A percentile compares a stretch with the other conserved stretches of the same genome.
These are phyloP conservation scores for Boletus mariae DNA, from an alignment of 1,284 basidiomycete genomes.

Conservation along the genomic window DNA sequence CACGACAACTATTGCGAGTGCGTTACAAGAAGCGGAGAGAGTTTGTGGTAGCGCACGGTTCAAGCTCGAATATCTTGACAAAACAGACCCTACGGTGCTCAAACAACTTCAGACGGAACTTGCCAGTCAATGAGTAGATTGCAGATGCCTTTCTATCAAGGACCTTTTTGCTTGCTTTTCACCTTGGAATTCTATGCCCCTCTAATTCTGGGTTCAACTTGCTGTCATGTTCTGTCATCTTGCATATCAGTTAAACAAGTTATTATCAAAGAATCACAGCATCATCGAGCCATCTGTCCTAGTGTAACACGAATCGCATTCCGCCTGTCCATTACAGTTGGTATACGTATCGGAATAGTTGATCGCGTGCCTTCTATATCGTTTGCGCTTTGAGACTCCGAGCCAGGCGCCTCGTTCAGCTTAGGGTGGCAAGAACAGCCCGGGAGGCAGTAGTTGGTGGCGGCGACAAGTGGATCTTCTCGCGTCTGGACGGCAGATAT, in stretches of 20 bases:
- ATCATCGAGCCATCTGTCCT: conserved; percentile 10
- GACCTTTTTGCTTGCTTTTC: background rate
- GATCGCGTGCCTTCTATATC: conserved; percentile 9
- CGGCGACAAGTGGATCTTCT: conserved; percentile 13
- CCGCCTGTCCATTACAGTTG: conserved; percentile 31
- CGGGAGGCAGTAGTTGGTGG: conserved; percentile 27
- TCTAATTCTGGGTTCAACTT: background rate
- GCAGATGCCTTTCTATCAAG: background rate
- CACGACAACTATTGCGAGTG: conserved; percentile 51
- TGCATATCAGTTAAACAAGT: conserved; percentile 1
- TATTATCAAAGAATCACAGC: conserved; percentile 1
- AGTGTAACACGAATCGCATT: conserved; percentile 26
- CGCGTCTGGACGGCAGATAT: conserved; percentile 1
- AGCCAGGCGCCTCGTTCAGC: conserved; percentile 2
- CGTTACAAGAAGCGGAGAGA: conserved; percentile 59
- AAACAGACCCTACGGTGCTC: conserved; percentile 67
- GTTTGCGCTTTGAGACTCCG: background rate
- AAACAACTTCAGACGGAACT: conserved; percentile 63
- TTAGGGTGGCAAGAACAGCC: conserved; percentile 32
- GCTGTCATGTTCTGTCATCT: conserved; percentile 3
- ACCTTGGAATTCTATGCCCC: background rate
- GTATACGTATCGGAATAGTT: conserved; percentile 28
- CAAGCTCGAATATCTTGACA: conserved; percentile 55
- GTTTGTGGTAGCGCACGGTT: conserved; percentile 56
- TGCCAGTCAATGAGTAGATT: conserved; percentile 6